phyloP scores from a whole-genome alignment of 2,329 filamentous ascomycete species.

The Penicillium corylophilum region DNA sequence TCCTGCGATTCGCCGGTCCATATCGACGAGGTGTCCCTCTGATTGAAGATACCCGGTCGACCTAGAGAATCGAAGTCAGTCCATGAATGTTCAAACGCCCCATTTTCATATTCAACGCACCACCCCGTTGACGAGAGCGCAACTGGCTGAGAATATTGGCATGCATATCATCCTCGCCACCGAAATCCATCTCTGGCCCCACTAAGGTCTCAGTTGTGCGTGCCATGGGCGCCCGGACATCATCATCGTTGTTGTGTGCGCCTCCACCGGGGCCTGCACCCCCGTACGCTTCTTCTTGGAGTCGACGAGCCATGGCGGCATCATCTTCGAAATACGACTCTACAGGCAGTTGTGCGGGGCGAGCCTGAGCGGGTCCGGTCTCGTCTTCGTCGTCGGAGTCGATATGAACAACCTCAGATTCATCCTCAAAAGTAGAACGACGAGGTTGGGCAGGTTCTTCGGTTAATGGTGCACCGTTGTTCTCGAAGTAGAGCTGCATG shows the following conservation, averaged over 20 bases:
- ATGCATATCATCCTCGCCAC: slow-evolving; percentile 58
- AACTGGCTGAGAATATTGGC: slow-evolving; percentile 66
- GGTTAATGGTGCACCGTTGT: slow-evolving; percentile 64
- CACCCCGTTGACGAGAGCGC: slow-evolving; percentile 46
- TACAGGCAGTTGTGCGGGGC: slow-evolving; percentile 36
- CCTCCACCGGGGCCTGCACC: slow-evolving; percentile 38
- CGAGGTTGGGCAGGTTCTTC: slow-evolving; percentile 42
- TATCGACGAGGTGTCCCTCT: slow-evolving; percentile 57
- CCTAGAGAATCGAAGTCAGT: slow-evolving; percentile 26
- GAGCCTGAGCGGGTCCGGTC: slow-evolving; percentile 45
- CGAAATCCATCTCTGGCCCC: slow-evolving; percentile 61
- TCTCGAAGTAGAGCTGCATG: slow-evolving; percentile 86
- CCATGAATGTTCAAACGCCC: neutral
- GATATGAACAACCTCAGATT: slow-evolving; percentile 67
- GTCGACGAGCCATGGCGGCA: slow-evolving; percentile 82
- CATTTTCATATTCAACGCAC: slow-evolving; percentile 21
- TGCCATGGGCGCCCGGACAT: slow-evolving; percentile 84
- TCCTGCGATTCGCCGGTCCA: slow-evolving; percentile 55
- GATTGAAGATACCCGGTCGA: slow-evolving; percentile 68
- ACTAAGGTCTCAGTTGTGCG: slow-evolving; percentile 89
- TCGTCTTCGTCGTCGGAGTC: slow-evolving; percentile 79
- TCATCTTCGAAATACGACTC: slow-evolving; percentile 73
- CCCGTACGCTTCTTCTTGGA: slow-evolving; percentile 90
- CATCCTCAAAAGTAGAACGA: slow-evolving; percentile 51
- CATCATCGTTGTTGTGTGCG: slow-evolving; percentile 48